These are phyloP conservation scores for Dictyostelium capitatum DNA, from an alignment of 78 protist species.

Conservation along the genomic window DNA sequence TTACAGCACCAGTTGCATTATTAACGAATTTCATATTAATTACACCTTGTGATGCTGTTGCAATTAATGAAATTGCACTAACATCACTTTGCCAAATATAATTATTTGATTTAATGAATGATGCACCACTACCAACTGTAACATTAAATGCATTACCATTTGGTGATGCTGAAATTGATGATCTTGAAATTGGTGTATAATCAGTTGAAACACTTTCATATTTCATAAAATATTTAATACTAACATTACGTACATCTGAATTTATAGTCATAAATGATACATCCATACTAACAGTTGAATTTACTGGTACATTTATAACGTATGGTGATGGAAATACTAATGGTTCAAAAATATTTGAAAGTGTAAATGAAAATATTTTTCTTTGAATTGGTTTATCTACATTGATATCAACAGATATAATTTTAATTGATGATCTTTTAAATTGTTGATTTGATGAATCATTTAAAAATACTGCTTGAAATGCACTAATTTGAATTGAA, in stretches of 20 bases:
- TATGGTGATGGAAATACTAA: conserved; percentile 69
- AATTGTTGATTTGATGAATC: conserved; percentile 28
- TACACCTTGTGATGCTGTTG: conserved; percentile 51
- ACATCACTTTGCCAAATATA: conserved; percentile 41
- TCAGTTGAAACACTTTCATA: conserved; percentile 13
- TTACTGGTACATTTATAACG: neutral
- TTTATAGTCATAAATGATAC: conserved; percentile 14
- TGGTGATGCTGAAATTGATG: conserved; percentile 35
- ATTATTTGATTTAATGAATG: conserved; percentile 15
- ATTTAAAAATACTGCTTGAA: conserved; percentile 55
- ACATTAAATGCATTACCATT: conserved; percentile 41
- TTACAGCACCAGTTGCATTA: conserved; percentile 42
- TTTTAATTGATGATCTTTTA: neutral
- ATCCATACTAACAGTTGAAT: neutral
- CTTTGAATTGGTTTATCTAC: conserved; percentile 9
- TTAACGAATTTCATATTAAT: conserved; percentile 35
- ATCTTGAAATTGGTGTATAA: conserved; percentile 24
- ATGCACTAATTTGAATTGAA: conserved; percentile 15
- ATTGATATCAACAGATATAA: conserved; percentile 27
- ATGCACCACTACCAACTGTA: neutral
- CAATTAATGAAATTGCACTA: conserved; percentile 15
- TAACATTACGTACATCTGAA: neutral
- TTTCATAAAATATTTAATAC: conserved; percentile 18
- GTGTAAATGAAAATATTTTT: conserved; percentile 49
- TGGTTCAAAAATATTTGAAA: conserved; percentile 55